Percentiles rank a stretch among this genome's conserved stretches.
Evolutionary conservation across 2,329 filamentous ascomycete species (phyloP).

Genomic region (Neonectria hederae): DNA sequence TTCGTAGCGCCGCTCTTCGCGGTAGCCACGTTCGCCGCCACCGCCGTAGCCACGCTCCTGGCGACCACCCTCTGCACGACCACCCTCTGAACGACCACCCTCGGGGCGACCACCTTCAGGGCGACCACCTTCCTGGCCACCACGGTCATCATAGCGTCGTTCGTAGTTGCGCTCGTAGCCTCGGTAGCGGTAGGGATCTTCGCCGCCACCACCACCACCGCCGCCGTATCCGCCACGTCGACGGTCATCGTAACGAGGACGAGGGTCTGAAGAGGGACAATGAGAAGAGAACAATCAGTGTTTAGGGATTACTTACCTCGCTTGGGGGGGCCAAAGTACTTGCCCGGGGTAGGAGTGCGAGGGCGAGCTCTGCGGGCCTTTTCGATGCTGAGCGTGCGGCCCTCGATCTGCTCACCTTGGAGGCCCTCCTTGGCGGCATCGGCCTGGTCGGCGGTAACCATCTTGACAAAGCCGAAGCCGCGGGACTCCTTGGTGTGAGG

Average conservation of each 20-base stretch:
- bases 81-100: slow-evolving; percentile 45
- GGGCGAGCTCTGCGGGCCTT: slow-evolving; percentile 96
- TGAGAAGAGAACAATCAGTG: background rate
- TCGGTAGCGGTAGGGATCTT: slow-evolving; percentile 68
- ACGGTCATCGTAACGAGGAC: slow-evolving; percentile 67
- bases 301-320: slow-evolving; percentile 71
- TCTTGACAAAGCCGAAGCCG: slow-evolving; percentile 99
- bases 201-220: slow-evolving; percentile 58
- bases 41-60: slow-evolving; percentile 57
- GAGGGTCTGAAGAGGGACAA: slow-evolving; percentile 47
- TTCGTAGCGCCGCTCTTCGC: slow-evolving; percentile 67
- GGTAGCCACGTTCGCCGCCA: slow-evolving; percentile 59
- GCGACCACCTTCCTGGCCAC: slow-evolving; percentile 49
- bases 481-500: slow-evolving; percentile 98
- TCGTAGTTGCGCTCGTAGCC: slow-evolving; percentile 55
- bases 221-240: slow-evolving; percentile 69
- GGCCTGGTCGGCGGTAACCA: slow-evolving; percentile 93
- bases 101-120: slow-evolving; percentile 31
- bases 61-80: slow-evolving; percentile 42
- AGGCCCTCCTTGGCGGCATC: slow-evolving; percentile 97
- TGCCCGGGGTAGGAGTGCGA: slow-evolving; percentile 95
- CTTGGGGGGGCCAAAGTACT: slow-evolving; percentile 99
- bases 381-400: slow-evolving; percentile 96
- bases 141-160: slow-evolving; percentile 58
- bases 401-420: slow-evolving; percentile 94